Conservation (phyloP, 192 early-diverging fungal genomes). For the Umbelopsis isabellina region DNA sequence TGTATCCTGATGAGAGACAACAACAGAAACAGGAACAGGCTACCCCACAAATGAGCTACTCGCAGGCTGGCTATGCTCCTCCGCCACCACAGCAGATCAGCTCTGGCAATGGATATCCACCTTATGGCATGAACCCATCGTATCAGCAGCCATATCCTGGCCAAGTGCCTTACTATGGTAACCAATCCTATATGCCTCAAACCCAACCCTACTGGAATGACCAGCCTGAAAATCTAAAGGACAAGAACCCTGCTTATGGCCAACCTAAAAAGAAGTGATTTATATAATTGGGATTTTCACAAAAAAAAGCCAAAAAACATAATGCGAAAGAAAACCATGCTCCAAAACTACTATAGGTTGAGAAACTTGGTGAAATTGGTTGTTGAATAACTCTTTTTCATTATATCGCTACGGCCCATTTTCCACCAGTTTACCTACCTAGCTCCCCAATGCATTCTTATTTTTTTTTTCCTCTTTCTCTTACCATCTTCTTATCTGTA, state of each 20-base stretch:
- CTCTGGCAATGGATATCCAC: constrained; percentile 15
- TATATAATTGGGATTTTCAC: neutral
- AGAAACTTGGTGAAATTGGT: neutral
- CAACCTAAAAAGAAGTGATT: constrained; percentile 3
- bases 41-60: constrained; percentile 8
- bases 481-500: constrained; percentile 3
- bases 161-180: constrained; percentile 12
- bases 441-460: neutral
- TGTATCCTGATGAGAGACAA: constrained; percentile 6
- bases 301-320: neutral
- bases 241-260: constrained; percentile 20
- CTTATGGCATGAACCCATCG: constrained; percentile 16
- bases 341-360: neutral
- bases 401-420: neutral
- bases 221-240: constrained; percentile 17
- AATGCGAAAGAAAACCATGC: neutral
- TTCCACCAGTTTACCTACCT: neutral
- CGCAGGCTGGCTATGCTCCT: constrained; percentile 14
- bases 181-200: constrained; percentile 15
- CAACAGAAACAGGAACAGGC: constrained; percentile 12
- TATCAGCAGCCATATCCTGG: constrained; percentile 22
- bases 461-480: neutral
- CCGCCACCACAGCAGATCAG: constrained; percentile 9
- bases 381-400: neutral
- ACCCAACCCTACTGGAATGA: constrained; percentile 11